Base-by-base conservation (phyloP, 805 yeast species). In the Millerago galiae region DNA sequence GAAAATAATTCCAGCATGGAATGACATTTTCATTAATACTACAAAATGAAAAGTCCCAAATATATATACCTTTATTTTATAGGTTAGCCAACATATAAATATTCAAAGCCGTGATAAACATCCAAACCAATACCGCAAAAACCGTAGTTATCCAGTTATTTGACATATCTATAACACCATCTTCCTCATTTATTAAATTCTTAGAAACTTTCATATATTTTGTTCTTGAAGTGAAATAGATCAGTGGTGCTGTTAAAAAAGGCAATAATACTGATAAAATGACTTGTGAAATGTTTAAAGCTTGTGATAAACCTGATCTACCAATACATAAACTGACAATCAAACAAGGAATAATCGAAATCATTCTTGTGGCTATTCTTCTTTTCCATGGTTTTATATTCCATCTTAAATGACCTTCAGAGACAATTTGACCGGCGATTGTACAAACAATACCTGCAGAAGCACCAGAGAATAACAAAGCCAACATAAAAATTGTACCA, bases 401-500 rank as follows among this genome's bases (percentile, higher is more conserved):
- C 96, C 96, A 89, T 41, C 80, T 74, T 32, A 90, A 67, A 55
- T 86, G 91, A 1, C 97, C 97, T 60, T 90, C 97, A 51, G 88
- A 77, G 2, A 90, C 96, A 52, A 90, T 80, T 62, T 90, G 95
- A 9, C 96, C 96, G 0, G 95, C 87, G 66, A 90, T 83, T 0
- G 97, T 90, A 60, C 96, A 89, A 2, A 89, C 90, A 34, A 90
- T 79, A 38, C 96, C 95, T 0, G 96, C 96, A 36, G 90, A 82
- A 55, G 85, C 89, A 6, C 96, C 96, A 44, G 93, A 82, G 45
- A 85, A 75, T 32, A 90, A 66, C 52, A 90, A 68, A 0, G 96
- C 96, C 41, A 87, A 60, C 74, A 88, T 88, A 64, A 90, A 90
- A 1, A 88, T 62, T 1, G 87, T 79, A 24, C 96, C 97, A 0